Conservation (phyloP, 202 grass and related monocot genomes). For the Zizania palustris region DNA sequence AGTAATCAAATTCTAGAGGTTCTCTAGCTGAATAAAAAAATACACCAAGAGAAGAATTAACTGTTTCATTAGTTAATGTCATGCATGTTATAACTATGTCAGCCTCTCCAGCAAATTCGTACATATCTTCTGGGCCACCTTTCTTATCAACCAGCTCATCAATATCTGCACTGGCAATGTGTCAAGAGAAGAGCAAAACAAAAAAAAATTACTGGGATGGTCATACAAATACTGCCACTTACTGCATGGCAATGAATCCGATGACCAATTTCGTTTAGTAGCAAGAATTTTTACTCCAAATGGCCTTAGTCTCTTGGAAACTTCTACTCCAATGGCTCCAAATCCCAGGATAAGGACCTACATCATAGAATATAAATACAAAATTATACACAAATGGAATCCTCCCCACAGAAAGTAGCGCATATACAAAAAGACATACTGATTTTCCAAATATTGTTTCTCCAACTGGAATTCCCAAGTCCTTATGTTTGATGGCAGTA, state of each 20-base stretch:
- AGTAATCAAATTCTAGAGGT: neutral
- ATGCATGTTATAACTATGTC: conserved; percentile 84
- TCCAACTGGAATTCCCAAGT: conserved; percentile 73
- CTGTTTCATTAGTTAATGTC: conserved; percentile 72
- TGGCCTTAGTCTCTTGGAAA: conserved; percentile 81
- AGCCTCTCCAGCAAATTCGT: conserved; percentile 74
- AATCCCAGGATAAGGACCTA: conserved; percentile 92
- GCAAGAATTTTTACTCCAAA: conserved; percentile 93
- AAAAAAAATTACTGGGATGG: conserved; percentile 7
- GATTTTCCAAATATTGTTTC: conserved; percentile 89
- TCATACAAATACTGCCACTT: conserved; percentile 18
- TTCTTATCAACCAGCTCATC: conserved; percentile 77
- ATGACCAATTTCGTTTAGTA: conserved; percentile 85
- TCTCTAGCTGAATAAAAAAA: neutral
- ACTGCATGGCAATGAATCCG: conserved; percentile 53
- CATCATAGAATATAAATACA: conserved; percentile 33
- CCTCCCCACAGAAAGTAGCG: neutral
- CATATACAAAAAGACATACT: conserved; percentile 52
- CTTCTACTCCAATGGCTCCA: conserved; percentile 79
- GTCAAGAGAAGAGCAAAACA: conserved; percentile 23
- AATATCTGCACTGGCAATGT: conserved; percentile 49
- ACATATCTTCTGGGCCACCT: conserved; percentile 66
- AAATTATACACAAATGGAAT: conserved; percentile 26
- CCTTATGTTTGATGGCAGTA: conserved; percentile 55
- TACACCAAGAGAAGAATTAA: conserved; percentile 43